Base-by-base conservation (phyloP, 169 alveolate genomes). In the Plasmodium gallinaceum region DNA sequence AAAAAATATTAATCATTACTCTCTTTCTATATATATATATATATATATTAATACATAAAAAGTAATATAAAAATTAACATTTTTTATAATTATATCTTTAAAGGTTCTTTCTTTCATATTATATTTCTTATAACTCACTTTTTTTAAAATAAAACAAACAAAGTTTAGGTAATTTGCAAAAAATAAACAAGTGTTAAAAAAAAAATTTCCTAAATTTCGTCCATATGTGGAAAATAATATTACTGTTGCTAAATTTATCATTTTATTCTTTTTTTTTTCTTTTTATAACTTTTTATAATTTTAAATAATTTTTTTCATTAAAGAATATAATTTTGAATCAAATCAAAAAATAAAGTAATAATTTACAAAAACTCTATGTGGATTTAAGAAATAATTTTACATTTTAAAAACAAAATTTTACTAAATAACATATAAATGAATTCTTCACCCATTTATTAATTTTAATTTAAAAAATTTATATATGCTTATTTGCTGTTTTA, bases 151-250 rank as follows among this genome's bases (percentile, higher is more conserved):
- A 45, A 32, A 43, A 66, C 90, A 80, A 42, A 80, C 90, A 7
- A 66, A 80, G 42, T 80, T 80, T 71, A 80, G 68, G 65, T 80
- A 80, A 68, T 66, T 80, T 14, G 90, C 37, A 68, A 80, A 80
- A 42, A 80, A 80, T 80, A 80, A 32, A 80, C 65, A 68, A 52
- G 90, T 80, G 65, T 68, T 68, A 71, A 80, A 80, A 6, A 60
- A 12, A 66, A 80, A 66, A 58, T 80, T 80, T 24, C 90, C 75
- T 70, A 61, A 51, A 61, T 54, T 26, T 58, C 83, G 52, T 52
- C 90, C 83, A 46, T 80, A 68, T 9, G 90, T 80, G 70, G 20
- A 26, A 54, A 65, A 39, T 66, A 80, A 60, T 80, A 80, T 51
- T 43, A 7, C 22, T 51, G 72, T 68, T 7, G 68, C 80, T 16